Base-by-base conservation (phyloP, 169 alveolate species). In the Plasmodium relictum region DNA sequence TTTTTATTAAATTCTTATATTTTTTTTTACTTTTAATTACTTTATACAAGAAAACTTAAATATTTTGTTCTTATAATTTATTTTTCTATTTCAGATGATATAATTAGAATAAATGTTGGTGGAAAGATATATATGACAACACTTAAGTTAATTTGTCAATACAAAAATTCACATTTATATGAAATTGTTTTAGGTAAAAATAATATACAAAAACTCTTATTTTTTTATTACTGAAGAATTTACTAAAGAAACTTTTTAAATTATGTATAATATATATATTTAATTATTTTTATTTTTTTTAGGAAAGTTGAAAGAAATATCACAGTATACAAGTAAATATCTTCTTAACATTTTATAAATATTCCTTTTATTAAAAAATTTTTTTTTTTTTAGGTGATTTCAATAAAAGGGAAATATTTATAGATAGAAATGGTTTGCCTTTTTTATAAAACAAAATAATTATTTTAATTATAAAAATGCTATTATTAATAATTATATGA, bases 331-430 rank as follows among this genome's bases (percentile, higher is more conserved):
- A 20, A 63, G 80, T 78, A 78, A 78, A 65, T 16, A 26, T 22
- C 39, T 2, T 31, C 3, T 39, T 26, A 42, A 8, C 26, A 65
- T 41, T 41, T 24, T 41, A 73, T 52, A 65, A 31, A 3, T 65
- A 50, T 65, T 37, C n/a, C n/a, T 65, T n/a, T n/a, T 31, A 39
- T 5, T 39, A 31, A 16, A n/a, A 18, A 37, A 26, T 37, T 22
- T 69, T 45, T 22, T 48, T 45, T 16, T 74, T 61, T 59, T 24
- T 50, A 78, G 89, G 31, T 16, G 59, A 78, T 44, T 41, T 44
- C n/a, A 78, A 78, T n/a, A 78, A 42, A 78, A 52, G 50, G 70
- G 89, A 78, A 78, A 78, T 78, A 78, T 78, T 78, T 39, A 78
- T 78, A 20, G 89, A 78, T 24, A 54, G 89, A 65, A 78, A 78